Conservation (phyloP, 192 early-diverging fungal genomes). For the Polychytrium aggregatum region DNA sequence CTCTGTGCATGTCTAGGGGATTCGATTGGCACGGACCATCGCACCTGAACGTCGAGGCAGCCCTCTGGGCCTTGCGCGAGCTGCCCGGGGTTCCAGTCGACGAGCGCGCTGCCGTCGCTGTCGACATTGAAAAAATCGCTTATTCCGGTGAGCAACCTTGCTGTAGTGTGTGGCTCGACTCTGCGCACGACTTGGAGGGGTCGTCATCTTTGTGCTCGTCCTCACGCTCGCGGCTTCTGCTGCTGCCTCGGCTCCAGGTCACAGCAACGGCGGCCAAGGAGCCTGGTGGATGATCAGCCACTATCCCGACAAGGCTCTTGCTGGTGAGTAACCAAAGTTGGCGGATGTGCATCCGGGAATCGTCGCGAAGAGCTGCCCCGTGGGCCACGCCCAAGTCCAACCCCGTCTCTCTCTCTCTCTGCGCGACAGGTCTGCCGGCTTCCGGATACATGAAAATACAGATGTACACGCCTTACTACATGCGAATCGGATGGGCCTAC, state of each 20-base stretch:
- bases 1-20: no score
- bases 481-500: slow-evolving; percentile 48
- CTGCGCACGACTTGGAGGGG: no score
- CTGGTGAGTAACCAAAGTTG: slow-evolving; percentile 24
- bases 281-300: slow-evolving; percentile 62
- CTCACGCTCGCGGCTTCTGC: no score
- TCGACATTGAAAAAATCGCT: slow-evolving; percentile 35
- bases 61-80: slow-evolving; percentile 34
- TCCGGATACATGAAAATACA: slow-evolving; percentile 66
- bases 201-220: no score
- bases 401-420: background rate
- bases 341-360: background rate
- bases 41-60: slow-evolving; percentile 41
- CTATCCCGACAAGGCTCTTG: slow-evolving; percentile 59
- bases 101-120: slow-evolving; percentile 9
- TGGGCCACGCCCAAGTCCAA: background rate
- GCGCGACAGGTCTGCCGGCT: slow-evolving; percentile 44
- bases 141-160: no score
- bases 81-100: slow-evolving; percentile 41
- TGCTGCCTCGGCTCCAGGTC: no score
- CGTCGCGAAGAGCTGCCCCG: background rate
- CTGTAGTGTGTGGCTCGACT: no score
- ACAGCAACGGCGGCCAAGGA: slow-evolving; percentile 72
- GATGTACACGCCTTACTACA: slow-evolving; percentile 55
- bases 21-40: slow-evolving; percentile 74